These are phyloP conservation scores for Sporothrix dimorphospora DNA, from an alignment of 2,329 filamentous ascomycete genomes.

Conservation along the genomic window DNA sequence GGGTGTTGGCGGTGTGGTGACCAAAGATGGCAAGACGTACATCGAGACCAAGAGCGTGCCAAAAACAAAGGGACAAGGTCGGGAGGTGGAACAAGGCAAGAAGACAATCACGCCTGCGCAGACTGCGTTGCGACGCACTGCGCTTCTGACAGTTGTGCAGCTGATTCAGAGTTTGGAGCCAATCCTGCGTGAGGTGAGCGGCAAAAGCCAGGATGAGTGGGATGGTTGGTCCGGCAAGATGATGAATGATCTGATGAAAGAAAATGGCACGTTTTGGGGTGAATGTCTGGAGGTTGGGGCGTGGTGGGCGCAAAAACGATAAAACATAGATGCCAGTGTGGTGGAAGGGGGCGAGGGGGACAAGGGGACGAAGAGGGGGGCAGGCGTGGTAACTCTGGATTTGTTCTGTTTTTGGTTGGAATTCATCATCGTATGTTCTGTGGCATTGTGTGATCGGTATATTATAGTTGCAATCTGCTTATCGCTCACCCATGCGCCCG, in stretches of 20 bases:
- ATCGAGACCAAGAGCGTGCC: slow-evolving; percentile 50
- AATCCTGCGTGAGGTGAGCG: slow-evolving; percentile 76
- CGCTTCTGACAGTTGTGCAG: slow-evolving; percentile 79
- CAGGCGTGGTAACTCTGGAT: not conserved
- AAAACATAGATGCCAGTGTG: slow-evolving; percentile 27
- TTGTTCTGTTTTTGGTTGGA: not conserved
- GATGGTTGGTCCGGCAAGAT: slow-evolving; percentile 85
- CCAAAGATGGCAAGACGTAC: slow-evolving; percentile 63
- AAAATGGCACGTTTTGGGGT: slow-evolving; percentile 77
- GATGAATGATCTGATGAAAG: slow-evolving; percentile 80
- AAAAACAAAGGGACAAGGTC: not conserved
- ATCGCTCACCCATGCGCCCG: not conserved
- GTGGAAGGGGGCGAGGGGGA: not conserved
- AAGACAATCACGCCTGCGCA: slow-evolving; percentile 68
- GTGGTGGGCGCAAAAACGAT: slow-evolving; percentile 81
- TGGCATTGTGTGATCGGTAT: not conserved
- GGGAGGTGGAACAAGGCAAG: slow-evolving; percentile 38
- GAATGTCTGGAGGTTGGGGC: slow-evolving; percentile 87
- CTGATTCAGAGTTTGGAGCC: slow-evolving; percentile 86
- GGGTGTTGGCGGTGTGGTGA: slow-evolving; percentile 65
- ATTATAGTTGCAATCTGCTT: not conserved
- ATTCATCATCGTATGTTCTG: not conserved
- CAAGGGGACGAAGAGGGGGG: not conserved
- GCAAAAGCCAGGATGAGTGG: slow-evolving; percentile 91
- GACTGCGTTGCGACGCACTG: slow-evolving; percentile 73